Conservation (phyloP, 495 filamentous ascomycete genomes). For the Cercophora newfieldiana region DNA sequence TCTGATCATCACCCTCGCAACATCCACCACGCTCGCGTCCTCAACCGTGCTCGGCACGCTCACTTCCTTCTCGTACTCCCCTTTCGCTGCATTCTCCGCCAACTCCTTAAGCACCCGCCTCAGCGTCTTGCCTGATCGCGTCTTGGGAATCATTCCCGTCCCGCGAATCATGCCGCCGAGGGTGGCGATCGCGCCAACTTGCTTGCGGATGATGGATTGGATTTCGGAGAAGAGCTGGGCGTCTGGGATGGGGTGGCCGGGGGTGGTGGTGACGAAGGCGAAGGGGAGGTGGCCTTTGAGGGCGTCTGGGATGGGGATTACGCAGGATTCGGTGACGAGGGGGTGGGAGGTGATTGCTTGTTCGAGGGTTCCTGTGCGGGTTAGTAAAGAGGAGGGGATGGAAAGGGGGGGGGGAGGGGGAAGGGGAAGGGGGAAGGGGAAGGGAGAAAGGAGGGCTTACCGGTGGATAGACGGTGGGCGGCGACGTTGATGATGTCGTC, state of each 20-base stretch:
- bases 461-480: conserved; percentile 87
- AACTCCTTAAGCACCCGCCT: conserved; percentile 78
- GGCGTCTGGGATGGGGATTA: conserved; percentile 79
- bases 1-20: conserved; percentile 48
- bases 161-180: conserved; percentile 83
- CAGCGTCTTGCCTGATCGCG: conserved; percentile 83
- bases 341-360: conserved; percentile 84
- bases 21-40: conserved; percentile 50
- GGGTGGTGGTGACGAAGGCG: conserved; percentile 68
- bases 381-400: too few relatives aligned
- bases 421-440: background rate
- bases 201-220: conserved; percentile 67
- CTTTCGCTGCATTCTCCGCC: conserved; percentile 64
- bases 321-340: conserved; percentile 73
- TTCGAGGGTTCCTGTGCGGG: conserved; percentile 69
- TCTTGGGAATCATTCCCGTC: conserved; percentile 90
- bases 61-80: conserved; percentile 51
- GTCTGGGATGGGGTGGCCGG: conserved; percentile 41
- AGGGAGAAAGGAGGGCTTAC: conserved; percentile 24
- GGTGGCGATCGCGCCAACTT: conserved; percentile 84
- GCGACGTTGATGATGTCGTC: conserved; percentile 97
- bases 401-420: background rate
- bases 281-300: conserved; percentile 91
- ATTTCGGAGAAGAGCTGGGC: conserved; percentile 53
- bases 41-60: conserved; percentile 56